Conservation (phyloP, 2,329 filamentous ascomycete species). For the Fusarium sp. region DNA sequence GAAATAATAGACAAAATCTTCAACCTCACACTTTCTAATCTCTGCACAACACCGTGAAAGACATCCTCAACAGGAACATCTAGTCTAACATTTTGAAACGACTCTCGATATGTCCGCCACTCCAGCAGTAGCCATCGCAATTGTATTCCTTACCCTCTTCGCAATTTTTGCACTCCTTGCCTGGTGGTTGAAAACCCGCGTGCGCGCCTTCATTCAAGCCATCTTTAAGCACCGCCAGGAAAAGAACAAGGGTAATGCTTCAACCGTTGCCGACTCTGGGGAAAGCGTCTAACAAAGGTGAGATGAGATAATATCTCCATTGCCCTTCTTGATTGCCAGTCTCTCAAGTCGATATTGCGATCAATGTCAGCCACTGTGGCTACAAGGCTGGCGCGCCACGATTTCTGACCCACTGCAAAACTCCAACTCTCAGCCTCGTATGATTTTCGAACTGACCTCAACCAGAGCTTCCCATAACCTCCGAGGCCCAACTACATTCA, state of each 20-base stretch:
- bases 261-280: constrained; percentile 16
- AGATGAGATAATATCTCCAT: neutral
- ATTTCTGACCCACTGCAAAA: constrained; percentile 33
- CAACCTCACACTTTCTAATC: neutral
- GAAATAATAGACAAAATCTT: neutral
- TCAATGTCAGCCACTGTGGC: constrained; percentile 33
- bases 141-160: constrained; percentile 48
- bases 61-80: neutral
- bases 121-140: constrained; percentile 46
- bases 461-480: constrained; percentile 21
- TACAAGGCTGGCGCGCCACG: constrained; percentile 39
- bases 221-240: constrained; percentile 38
- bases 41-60: neutral
- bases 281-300: constrained; percentile 24
- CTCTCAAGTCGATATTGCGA: neutral
- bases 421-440: constrained; percentile 45
- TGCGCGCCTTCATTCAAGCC: constrained; percentile 46
- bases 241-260: constrained; percentile 3
- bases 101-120: constrained; percentile 40
- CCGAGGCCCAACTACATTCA: constrained; percentile 20
- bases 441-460: constrained; percentile 41
- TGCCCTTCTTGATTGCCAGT: neutral
- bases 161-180: constrained; percentile 43
- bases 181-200: constrained; percentile 45
- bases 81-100: neutral